Base-by-base conservation (phyloP, 306 rosid genomes). In the Corylus avellana region DNA sequence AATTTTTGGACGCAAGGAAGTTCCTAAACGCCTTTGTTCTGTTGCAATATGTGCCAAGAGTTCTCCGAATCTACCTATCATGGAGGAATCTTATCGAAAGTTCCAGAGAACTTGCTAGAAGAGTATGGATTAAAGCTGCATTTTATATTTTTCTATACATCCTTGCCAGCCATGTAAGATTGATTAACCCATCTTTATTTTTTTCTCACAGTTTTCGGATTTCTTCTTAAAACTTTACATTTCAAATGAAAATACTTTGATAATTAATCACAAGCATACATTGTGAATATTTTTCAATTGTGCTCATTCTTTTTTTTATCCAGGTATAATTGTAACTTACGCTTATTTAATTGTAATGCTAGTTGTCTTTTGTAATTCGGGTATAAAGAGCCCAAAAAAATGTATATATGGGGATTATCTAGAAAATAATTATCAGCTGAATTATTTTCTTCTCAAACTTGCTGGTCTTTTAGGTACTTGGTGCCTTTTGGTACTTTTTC, bases 71-170 rank as follows among this genome's bases (percentile, higher is more conserved):
- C 70, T 85, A 88, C 88, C 94, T 94, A 56, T 76, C 92, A 87
- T 92, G 90, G 83, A 87, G 82, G 84, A 97, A 92, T 85, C 97
- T 91, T 75, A 92, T 93, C 25, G 87, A 91, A 88, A 83, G 90
- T 55, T 90, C 97, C 18, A 91, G 94, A 72, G 90, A 91, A 70
- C 90, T 94, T 54, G 89, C 93, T 8, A 94, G 88, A 87, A 92
- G 93, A 69, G 97, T 94, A 17, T 92, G 98, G 98, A 97, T 94
- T 51, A 97, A 96, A 86, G 98, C 94, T 78, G 97, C 94, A 66
- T 91, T 93, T 78, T 89, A 89, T 86, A 92, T 93, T 81, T 87
- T 91, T 56, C 92, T 93, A 39, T 91, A 94, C 88, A 91, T 94
- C 94, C 93, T 92, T 64, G 97, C 98, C 47, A 88, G 98, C 80